phyloP scores from a whole-genome alignment of 208 protist genomes.

The Leishmania lainsoni region DNA sequence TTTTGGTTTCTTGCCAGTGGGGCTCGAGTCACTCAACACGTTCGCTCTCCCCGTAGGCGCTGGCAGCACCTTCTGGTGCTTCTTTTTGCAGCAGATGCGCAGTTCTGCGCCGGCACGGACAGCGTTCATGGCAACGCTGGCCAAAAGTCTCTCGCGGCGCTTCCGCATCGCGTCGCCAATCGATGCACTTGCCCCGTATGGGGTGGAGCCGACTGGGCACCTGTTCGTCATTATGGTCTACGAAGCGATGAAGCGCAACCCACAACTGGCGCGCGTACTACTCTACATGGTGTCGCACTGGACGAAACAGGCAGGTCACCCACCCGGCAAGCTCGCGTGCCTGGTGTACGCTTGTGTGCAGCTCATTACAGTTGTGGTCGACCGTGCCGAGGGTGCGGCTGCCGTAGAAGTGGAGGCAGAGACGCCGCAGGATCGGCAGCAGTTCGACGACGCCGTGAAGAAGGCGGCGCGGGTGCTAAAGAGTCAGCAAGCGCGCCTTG shows the following conservation, averaged over 20 bases:
- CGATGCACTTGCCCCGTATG: constrained; percentile 60
- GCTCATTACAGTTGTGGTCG: constrained; percentile 67
- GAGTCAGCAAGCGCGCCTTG: constrained; percentile 60
- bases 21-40: constrained; percentile 61
- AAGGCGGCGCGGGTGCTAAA: constrained; percentile 66
- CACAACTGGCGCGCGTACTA: constrained; percentile 76
- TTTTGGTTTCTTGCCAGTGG: constrained; percentile 78
- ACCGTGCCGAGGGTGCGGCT: constrained; percentile 52
- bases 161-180: constrained; percentile 82
- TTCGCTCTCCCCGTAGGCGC: constrained; percentile 84
- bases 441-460: constrained; percentile 71
- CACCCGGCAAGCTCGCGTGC: constrained; percentile 82
- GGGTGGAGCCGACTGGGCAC: constrained; percentile 63
- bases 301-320: constrained; percentile 70
- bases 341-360: constrained; percentile 87
- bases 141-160: constrained; percentile 75
- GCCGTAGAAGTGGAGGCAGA: constrained; percentile 73
- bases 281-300: constrained; percentile 87
- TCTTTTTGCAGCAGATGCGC: constrained; percentile 87
- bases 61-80: constrained; percentile 88
- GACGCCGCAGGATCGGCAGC: constrained; percentile 63
- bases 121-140: constrained; percentile 84
- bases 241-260: constrained; percentile 89
- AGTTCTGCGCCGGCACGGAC: constrained; percentile 81
- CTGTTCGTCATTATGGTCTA: constrained; percentile 89